Conservation (phyloP, 169 alveolate species). For the Nephromyces sp. region DNA sequence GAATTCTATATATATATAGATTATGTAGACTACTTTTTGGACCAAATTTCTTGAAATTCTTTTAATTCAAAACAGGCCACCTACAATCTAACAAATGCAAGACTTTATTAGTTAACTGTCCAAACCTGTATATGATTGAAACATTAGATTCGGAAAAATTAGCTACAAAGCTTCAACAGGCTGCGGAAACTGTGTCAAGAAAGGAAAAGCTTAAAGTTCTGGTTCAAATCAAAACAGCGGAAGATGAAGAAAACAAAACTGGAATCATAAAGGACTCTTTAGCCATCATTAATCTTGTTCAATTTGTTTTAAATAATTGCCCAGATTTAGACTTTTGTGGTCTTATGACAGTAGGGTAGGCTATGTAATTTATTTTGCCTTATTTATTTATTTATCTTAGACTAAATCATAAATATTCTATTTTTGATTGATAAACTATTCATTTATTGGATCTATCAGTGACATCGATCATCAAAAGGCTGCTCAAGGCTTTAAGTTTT, state of each 20-base stretch:
- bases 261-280: conserved; percentile 32
- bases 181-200: conserved; percentile 31
- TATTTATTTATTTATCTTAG: no score
- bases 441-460: no score
- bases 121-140: conserved; percentile 54
- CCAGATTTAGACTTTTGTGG: conserved; percentile 67
- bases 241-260: conserved; percentile 61
- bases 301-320: conserved; percentile 36
- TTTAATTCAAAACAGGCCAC: conserved; percentile 35
- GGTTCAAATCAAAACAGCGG: conserved; percentile 64
- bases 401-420: no score
- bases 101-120: conserved; percentile 46
- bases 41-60: background rate
- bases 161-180: conserved; percentile 63
- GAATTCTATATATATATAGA: background rate
- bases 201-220: conserved; percentile 48
- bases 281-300: conserved; percentile 32
- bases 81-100: conserved; percentile 76
- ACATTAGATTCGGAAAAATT: conserved; percentile 70
- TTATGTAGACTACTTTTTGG: background rate
- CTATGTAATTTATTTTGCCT: no score
- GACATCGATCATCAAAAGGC: no score
- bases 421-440: no score
- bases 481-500: background rate
- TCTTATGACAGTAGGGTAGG: conserved; percentile 69